Conservation (phyloP, 345 rosid species). For the Gossypium herbaceum region DNA sequence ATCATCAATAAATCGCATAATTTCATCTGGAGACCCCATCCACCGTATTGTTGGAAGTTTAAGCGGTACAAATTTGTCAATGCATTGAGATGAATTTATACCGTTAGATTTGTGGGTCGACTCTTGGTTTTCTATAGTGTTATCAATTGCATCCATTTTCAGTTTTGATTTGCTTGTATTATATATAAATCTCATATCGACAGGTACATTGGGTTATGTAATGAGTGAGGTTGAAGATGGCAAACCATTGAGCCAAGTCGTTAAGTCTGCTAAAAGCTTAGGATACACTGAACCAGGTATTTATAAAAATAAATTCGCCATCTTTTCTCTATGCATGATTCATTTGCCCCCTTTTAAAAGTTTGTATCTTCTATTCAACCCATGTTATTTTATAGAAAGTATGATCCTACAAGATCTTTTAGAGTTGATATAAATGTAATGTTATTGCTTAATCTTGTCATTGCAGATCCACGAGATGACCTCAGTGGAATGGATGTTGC, state of each 20-base stretch:
- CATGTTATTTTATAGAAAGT: not conserved
- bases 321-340: not conserved
- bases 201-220: slow-evolving; percentile 86
- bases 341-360: not conserved
- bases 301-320: not conserved
- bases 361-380: not conserved
- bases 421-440: not conserved
- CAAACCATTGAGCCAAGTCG: slow-evolving; percentile 83
- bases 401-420: not conserved
- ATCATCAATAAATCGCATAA: slow-evolving; percentile 67
- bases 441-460: slow-evolving; percentile 2
- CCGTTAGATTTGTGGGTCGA: not conserved
- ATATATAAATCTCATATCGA: not conserved
- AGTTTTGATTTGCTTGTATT: not conserved
- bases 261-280: slow-evolving; percentile 70
- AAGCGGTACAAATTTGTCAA: slow-evolving; percentile 32
- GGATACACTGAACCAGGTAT: slow-evolving; percentile 87
- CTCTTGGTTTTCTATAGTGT: not conserved
- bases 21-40: slow-evolving; percentile 79
- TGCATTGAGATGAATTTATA: not conserved
- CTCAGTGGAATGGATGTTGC: slow-evolving; percentile 97
- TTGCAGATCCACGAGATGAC: slow-evolving; percentile 89
- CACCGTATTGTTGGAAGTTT: slow-evolving; percentile 69
- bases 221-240: slow-evolving; percentile 97
- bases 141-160: not conserved